A percentile compares a stretch with the other conserved stretches of the same genome.
phyloP scores from a whole-genome alignment of 2,329 filamentous ascomycete species.

The Botryotinia calthae region DNA sequence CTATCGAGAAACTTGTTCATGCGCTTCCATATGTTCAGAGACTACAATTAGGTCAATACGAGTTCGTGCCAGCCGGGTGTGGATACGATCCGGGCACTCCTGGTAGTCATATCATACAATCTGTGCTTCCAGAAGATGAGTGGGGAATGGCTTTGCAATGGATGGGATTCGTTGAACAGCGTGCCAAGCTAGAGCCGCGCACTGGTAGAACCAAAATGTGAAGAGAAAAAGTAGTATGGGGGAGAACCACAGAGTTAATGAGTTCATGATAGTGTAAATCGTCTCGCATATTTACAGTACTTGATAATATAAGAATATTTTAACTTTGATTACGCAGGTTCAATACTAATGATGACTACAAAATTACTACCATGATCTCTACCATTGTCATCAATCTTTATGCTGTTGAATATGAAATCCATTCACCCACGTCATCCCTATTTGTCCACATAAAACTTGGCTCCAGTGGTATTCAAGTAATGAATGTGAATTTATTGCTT shows the following conservation, averaged over 20 bases:
- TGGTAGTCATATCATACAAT: not conserved
- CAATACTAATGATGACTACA: too few relatives aligned
- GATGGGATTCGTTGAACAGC: not conserved
- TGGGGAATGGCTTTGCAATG: not conserved
- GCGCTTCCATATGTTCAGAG: not conserved
- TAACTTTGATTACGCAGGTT: too few relatives aligned
- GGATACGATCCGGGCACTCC: not conserved
- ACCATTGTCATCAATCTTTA: too few relatives aligned
- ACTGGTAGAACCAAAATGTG: not conserved
- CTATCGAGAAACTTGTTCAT: not conserved
- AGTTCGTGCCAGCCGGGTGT: not conserved
- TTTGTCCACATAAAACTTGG: not conserved
- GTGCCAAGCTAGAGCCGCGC: not conserved
- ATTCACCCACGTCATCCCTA: not conserved
- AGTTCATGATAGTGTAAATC: not conserved
- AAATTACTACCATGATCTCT: too few relatives aligned
- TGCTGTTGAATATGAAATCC: too few relatives aligned
- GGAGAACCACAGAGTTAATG: not conserved
- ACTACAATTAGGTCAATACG: not conserved
- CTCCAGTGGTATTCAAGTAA: not conserved
- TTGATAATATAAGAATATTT: not conserved
- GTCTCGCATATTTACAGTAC: rapidly evolving
- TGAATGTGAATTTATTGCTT: not conserved
- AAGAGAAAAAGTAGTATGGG: not conserved
- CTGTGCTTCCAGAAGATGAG: not conserved